Evolutionary conservation across 2,329 filamentous ascomycete species (phyloP).

Genomic region (Aureobasidium sp.): DNA sequence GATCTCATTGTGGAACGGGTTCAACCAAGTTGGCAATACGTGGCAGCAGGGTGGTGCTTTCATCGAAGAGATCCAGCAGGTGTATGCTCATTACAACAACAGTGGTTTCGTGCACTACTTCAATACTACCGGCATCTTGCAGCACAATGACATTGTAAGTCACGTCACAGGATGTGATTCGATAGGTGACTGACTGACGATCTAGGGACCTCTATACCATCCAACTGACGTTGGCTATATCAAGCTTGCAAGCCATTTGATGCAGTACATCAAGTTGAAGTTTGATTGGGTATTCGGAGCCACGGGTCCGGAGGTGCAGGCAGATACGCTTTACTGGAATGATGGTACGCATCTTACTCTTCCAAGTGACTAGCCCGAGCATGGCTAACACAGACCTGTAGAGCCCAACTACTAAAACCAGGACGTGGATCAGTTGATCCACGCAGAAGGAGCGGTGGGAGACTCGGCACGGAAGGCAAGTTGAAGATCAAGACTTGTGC

Average conservation of each 20-base stretch:
- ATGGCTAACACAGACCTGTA: not conserved
- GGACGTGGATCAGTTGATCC: too few species aligned
- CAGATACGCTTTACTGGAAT: conserved; percentile 17
- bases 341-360: not conserved
- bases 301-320: conserved; percentile 47
- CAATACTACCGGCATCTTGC: conserved; percentile 53
- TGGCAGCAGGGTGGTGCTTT: conserved; percentile 44
- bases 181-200: too few species aligned
- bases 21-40: conserved; percentile 44
- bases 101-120: conserved; percentile 51
- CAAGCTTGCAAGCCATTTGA: conserved; percentile 54
- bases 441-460: too few species aligned
- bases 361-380: too few species aligned
- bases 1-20: conserved; percentile 49
- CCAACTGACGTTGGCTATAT: conserved; percentile 56
- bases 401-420: not conserved
- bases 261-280: conserved; percentile 49
- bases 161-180: too few species aligned
- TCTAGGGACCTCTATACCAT: conserved; percentile 46
- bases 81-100: conserved; percentile 41
- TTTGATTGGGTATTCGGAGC: conserved; percentile 52
- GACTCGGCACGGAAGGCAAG: too few species aligned
- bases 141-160: conserved; percentile 51
- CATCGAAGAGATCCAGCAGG: conserved; percentile 43
- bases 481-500: too few species aligned